These are phyloP conservation scores for Rhizophora apiculata DNA, from an alignment of 345 rosid genomes.

Conservation along the genomic window DNA sequence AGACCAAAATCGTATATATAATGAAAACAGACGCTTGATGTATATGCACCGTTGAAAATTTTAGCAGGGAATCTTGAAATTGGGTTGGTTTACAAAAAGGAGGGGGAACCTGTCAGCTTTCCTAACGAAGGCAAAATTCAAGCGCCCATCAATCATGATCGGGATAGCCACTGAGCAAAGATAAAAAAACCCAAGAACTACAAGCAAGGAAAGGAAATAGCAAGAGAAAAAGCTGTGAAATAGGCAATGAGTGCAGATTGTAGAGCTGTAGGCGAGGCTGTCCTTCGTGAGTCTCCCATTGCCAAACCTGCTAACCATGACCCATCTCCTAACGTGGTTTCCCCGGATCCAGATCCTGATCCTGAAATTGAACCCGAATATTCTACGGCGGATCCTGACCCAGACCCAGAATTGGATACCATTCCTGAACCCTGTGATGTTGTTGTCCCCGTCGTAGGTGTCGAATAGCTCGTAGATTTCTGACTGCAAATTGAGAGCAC, in stretches of 20 bases:
- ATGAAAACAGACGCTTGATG: neutral
- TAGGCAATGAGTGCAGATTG: conserved; percentile 17
- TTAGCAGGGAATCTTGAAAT: conserved; percentile 16
- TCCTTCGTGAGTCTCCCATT: conserved; percentile 64
- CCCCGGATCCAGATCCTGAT: conserved; percentile 26
- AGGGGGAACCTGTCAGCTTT: conserved; percentile 35
- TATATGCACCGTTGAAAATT: conserved; percentile 11
- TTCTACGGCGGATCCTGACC: conserved; percentile 17
- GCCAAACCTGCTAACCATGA: conserved; percentile 92
- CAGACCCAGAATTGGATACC: neutral
- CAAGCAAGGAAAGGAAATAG: conserved; percentile 3
- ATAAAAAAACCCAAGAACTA: neutral
- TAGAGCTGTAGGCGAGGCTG: conserved; percentile 18
- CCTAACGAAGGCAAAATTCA: conserved; percentile 18
- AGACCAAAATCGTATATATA: neutral
- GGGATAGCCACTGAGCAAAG: neutral
- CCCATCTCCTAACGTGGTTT: conserved; percentile 64
- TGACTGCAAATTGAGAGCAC: conserved; percentile 42
- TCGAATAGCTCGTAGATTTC: conserved; percentile 64
- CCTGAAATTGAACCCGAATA: conserved; percentile 24
- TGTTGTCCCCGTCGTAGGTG: conserved; percentile 44
- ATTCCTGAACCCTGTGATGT: conserved; percentile 28
- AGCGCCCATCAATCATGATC: neutral
- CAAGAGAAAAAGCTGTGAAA: neutral
- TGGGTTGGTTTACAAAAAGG: conserved; percentile 30